A percentile compares a stretch with the other conserved stretches of the same genome.
phyloP scores from a whole-genome alignment of 305 asterid species.

The Rubia balearica region DNA sequence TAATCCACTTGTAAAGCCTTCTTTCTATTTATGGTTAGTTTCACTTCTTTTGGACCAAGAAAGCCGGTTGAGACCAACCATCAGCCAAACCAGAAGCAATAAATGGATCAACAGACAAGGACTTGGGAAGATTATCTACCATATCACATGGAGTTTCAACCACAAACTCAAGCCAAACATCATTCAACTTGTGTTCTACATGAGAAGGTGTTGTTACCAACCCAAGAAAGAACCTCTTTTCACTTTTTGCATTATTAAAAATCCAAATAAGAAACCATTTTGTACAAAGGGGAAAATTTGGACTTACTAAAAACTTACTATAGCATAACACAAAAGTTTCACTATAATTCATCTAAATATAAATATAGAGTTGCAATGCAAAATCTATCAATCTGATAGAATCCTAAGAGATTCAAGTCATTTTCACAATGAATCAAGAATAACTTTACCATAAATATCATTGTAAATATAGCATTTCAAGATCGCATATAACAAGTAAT shows the following conservation, averaged over 20 bases:
- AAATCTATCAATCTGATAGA: not conserved
- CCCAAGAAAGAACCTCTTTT: constrained; percentile 70
- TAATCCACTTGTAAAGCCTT: constrained; percentile 24
- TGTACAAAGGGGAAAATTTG: not conserved
- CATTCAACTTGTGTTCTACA: constrained; percentile 83
- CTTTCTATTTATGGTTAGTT: constrained; percentile 48
- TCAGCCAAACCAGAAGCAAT: constrained; percentile 52
- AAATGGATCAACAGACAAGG: constrained; percentile 51
- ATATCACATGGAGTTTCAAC: constrained; percentile 60
- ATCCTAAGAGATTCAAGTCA: not conserved
- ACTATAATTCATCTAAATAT: not conserved
- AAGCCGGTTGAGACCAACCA: constrained; percentile 63
- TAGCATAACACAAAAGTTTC: not conserved
- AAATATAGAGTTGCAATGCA: not conserved
- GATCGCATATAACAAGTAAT: too few species aligned
- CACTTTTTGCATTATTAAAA: constrained; percentile 37
- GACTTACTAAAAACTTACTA: not conserved
- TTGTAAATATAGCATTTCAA: not conserved
- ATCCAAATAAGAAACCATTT: not conserved
- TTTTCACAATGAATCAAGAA: not conserved
- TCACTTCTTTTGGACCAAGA: constrained; percentile 27
- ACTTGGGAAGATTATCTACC: constrained; percentile 35
- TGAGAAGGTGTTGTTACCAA: constrained; percentile 96
- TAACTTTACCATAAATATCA: not conserved
- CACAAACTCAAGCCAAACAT: constrained; percentile 96